Evolutionary conservation across 2,329 filamentous ascomycete species (phyloP), one percentile per base, ranked within the genome.

Genomic region (Colletotrichum scovillei): DNA sequence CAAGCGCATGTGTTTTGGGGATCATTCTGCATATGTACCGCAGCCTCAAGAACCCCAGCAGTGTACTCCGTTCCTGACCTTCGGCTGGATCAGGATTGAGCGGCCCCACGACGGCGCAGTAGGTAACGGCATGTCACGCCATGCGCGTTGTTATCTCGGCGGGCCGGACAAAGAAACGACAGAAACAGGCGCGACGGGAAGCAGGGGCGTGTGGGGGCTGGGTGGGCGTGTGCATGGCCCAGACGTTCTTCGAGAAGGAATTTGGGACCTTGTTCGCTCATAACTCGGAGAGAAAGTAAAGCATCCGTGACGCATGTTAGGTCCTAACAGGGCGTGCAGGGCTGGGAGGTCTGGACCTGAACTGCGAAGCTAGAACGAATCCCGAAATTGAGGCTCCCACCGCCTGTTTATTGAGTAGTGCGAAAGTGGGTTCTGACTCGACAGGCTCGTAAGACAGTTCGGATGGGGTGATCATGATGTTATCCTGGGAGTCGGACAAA

Each of bases 401-500:
- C 71, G 67, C 60, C 28, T 53, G 49, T 57, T 65, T 53, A 8
- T 28, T 65, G 57, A 62, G 62, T 16, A 49, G 46, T 35, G 9
- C 16, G 16, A 64, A 60, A 57, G 67, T 73, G 71, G 71, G 38
- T 62, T 65, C 66, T 73, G 71, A 72, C 52, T 68, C 69, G 69
- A 46, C 24, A 67, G 68, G 56, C 63, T 64, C 71, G 71, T 70
- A 66, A 73, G 71, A 73, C 30, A 35, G 19, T 42, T 14, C 46
- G 9, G 35, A 71, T 73, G 71, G 62, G 46, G 62, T 71, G 71
- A 73, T 73, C 67, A 69, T 73, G 71, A 71, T 73, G 67, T 62
- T 66, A 71, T 49, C 59, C 14, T 28, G 16, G 5, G 22, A 19
- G 28, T 62, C 71, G 71, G 71, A 73, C 60, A 28, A 71, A 62